phyloP scores from a whole-genome alignment of 495 filamentous ascomycete species.

The Penicillium robsamsonii region DNA sequence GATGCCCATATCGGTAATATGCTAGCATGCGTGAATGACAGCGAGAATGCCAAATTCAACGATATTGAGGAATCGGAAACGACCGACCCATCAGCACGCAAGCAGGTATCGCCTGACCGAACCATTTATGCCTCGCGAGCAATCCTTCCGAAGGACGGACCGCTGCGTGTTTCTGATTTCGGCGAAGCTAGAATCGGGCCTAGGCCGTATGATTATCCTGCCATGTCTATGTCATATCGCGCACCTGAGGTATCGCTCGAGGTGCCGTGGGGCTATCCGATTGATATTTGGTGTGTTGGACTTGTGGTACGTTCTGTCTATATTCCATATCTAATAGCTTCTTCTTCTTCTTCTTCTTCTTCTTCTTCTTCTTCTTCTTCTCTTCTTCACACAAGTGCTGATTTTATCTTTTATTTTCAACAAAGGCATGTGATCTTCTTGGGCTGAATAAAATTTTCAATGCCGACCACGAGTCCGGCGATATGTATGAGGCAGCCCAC shows the following conservation, averaged over 20 bases:
- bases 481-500: conserved; percentile 42
- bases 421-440: conserved; percentile 48
- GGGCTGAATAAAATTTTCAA: conserved; percentile 42
- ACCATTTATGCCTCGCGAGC: conserved; percentile 31
- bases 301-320: conserved; percentile 35
- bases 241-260: conserved; percentile 38
- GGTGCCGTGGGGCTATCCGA: conserved; percentile 42
- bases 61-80: conserved; percentile 25
- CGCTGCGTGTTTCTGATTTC: conserved; percentile 21
- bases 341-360: not conserved
- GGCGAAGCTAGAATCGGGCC: conserved; percentile 34
- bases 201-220: conserved; percentile 26
- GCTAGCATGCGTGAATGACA: conserved; percentile 25
- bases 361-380: not conserved
- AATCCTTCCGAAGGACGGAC: not conserved
- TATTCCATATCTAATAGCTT: not conserved
- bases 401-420: not conserved
- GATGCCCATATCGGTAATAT: conserved; percentile 33
- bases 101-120: conserved; percentile 36
- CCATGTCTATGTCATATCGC: conserved; percentile 41
- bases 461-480: conserved; percentile 27
- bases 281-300: conserved; percentile 52
- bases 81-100: conserved; percentile 30
- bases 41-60: conserved; percentile 9
- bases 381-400: not conserved